Evolutionary conservation across 805 yeast species (phyloP), one percentile per base, ranked within the genome.

Genomic region (Candida mattraensis): DNA sequence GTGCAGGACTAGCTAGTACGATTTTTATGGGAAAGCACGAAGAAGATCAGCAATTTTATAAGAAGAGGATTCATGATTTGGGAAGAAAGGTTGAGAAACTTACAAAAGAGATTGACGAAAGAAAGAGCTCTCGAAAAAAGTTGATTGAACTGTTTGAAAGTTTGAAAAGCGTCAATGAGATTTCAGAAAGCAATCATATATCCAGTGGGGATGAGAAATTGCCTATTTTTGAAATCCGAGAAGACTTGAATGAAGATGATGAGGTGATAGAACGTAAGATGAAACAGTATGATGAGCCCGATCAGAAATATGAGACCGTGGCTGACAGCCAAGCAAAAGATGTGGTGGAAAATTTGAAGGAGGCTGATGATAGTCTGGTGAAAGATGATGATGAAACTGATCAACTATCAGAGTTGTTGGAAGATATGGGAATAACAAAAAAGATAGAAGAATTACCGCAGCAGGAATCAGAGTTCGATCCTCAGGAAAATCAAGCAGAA

Each of bases 211-310:
- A 65, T 3, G 79, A 73, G 11, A 77, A 69, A 1, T 50, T 80
- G 2, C 88, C 87, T 1, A 64, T 85, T 16, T 77, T 87, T 78
- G 96, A 88, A 39, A 89, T 89, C 15, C 69, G 80, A 35, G 97
- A 88, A 53, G 84, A 80, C 35, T 58, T 89, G 24, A 96, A 88
- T 58, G 96, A 86, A 1, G 80, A 84, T n/a, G 96, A 79, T 0
- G 78, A 84, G 41, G 70, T 88, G 1, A 54, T 83, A 1, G 57
- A 43, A 10, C 54, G 76, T n/a, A 47, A 63, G 3, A 64, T 77
- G 3, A 63, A 62, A 19, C 74, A 75, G 0, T 53, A 48, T 18
- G 39, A 33, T n/a, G n/a, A n/a, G n/a, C n/a, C n/a, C n/a, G n/a
- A n/a, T n/a, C n/a, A n/a, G n/a, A n/a, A n/a, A n/a, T n/a, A n/a